Conservation (phyloP, 148 eudicot species). For the Camellia sinensis region DNA sequence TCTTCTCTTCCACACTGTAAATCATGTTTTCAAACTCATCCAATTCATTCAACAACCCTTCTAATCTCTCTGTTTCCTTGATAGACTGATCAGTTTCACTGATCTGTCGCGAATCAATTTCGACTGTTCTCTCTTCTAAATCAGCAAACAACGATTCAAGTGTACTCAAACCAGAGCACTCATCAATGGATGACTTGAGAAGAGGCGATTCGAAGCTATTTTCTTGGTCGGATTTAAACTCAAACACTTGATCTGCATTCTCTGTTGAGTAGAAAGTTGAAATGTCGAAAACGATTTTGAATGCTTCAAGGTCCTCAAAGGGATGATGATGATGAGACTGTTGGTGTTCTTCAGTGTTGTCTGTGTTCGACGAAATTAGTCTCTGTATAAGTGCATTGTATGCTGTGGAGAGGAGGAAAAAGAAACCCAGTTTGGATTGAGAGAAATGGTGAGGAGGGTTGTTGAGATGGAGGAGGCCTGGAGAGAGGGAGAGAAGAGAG, state of each 20-base stretch:
- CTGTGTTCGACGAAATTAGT: slow-evolving; percentile 9
- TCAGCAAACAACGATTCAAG: neutral
- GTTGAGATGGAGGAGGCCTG: slow-evolving; percentile 14
- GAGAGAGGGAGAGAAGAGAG: slow-evolving; percentile 26
- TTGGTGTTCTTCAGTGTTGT: slow-evolving; percentile 16
- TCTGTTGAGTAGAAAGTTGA: slow-evolving; percentile 28
- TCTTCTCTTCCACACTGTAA: slow-evolving; percentile 25
- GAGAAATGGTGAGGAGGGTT: neutral
- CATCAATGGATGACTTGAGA: neutral
- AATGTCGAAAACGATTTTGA: slow-evolving; percentile 48
- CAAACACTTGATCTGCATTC: slow-evolving; percentile 5
- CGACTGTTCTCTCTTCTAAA: neutral
- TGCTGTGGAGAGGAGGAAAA: slow-evolving; percentile 4
- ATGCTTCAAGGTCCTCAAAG: slow-evolving; percentile 54
- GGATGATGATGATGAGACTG: neutral
- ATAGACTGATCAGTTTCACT: neutral
- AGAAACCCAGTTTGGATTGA: slow-evolving; percentile 19
- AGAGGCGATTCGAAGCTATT: neutral
- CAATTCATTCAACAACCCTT: slow-evolving; percentile 22
- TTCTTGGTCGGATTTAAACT: neutral
- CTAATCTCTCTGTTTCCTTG: slow-evolving; percentile 22
- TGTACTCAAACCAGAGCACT: neutral
- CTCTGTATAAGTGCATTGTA: slow-evolving; percentile 25
- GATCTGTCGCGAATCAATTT: neutral
- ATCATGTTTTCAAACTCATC: slow-evolving; percentile 34